Evolutionary conservation across 1,284 basidiomycete species (phyloP), one percentile per base, ranked within the genome.

Genomic region (Phaffia rhodozyma): DNA sequence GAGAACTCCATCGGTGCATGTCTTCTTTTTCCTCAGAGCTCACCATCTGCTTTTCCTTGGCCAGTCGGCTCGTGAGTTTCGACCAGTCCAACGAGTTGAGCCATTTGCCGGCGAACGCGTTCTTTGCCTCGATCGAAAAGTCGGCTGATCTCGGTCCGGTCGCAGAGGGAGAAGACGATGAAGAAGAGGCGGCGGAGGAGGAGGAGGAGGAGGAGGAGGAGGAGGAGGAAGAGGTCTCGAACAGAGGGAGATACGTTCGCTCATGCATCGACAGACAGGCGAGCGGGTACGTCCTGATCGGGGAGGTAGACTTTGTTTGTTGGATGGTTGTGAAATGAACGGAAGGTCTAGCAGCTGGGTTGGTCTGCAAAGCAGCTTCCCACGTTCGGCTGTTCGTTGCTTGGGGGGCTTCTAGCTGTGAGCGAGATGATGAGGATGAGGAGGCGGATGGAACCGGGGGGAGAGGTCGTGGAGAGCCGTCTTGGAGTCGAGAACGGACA

Each of bases 241-340:
- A 51, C 9, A 32, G 1, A 55, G 60, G 2, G 69, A 98, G 78
- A 87, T 92, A 98, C 29, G 88, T 86, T 71, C 92, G 92, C 76
- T 97, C 92, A 71, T 91, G 85, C 27, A 94, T 81, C 62, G 86
- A 87, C 67, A 97, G 75, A 69, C 89, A 91, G 72, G 94, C 86
- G 54, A 94, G 74, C 18, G 91, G 91, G 73, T 80, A 85, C 54
- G 93, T 75, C 23, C 63, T 65, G 67, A 21, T 65, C 61, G 60
- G 66, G 67, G 68, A 68, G 65, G 75, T 68, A 64, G 67, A 71
- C 38, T 72, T 70, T 5, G 73, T 53, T 72, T 65, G 6, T 69
- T 54, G 3, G 72, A 71, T 20, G 70, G 66, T 34, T 34, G 32
- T 4, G 67, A 55, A 5, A 60, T 54, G 47, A 68, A 70, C 1